Percentiles rank a stretch among this genome's conserved stretches.
These are phyloP conservation scores for Pogostemon cablin DNA, from an alignment of 257 asterid species.

Conservation along the genomic window DNA sequence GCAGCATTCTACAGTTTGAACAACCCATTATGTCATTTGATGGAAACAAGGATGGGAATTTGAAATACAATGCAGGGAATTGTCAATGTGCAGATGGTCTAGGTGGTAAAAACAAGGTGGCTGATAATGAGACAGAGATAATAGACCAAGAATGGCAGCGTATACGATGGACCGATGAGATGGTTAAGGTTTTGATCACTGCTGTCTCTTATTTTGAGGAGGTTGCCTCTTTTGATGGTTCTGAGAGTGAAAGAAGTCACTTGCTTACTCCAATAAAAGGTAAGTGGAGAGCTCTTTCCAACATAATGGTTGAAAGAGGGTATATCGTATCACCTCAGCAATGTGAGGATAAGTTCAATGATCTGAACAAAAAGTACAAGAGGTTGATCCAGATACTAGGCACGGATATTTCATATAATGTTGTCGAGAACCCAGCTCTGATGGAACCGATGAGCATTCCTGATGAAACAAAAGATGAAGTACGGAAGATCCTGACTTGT, in stretches of 20 bases:
- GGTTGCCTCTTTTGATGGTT: constrained; percentile 15
- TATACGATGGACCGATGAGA: constrained; percentile 55
- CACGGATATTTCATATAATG: constrained; percentile 30
- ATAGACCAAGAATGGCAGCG: constrained; percentile 38
- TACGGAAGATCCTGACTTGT: constrained; percentile 43
- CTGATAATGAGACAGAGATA: constrained; percentile 29
- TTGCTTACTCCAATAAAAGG: constrained; percentile 36
- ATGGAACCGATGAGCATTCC: constrained; percentile 41
- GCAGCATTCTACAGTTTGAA: constrained; percentile 24
- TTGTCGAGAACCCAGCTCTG: constrained; percentile 47
- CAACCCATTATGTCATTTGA: constrained; percentile 28
- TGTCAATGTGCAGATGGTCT: neutral
- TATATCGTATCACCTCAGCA: constrained; percentile 60
- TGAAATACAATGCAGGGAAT: constrained; percentile 18
- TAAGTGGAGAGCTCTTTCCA: constrained; percentile 61
- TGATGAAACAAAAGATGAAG: constrained; percentile 38
- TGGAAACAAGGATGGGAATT: neutral
- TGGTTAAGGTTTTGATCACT: constrained; percentile 57
- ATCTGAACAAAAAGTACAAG: constrained; percentile 52
- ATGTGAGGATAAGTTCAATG: constrained; percentile 67
- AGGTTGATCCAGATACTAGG: constrained; percentile 52
- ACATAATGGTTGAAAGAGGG: constrained; percentile 49
- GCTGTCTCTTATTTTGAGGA: constrained; percentile 45
- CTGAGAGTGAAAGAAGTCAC: constrained; percentile 18
- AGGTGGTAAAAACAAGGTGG: constrained; percentile 4